phyloP scores from a whole-genome alignment of 148 eudicot species.

The Cornus florida region DNA sequence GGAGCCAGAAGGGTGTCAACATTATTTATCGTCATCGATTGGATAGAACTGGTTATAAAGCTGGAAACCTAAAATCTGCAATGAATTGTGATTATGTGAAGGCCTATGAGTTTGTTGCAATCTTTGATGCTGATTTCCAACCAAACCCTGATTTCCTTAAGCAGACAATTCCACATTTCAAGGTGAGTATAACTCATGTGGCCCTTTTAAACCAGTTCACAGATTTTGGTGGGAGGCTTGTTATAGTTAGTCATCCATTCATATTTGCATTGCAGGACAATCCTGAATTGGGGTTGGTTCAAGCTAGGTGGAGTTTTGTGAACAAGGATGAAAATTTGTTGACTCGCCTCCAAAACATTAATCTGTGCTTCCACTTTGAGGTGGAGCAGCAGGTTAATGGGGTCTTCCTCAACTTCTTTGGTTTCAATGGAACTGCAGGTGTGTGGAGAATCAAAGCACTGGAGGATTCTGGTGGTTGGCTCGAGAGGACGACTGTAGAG shows the following conservation, averaged over 20 bases:
- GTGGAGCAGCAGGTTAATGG: constrained; percentile 92
- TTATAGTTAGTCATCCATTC: background rate
- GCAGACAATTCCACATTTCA: constrained; percentile 67
- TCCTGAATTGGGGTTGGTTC: constrained; percentile 75
- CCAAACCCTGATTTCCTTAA: constrained; percentile 66
- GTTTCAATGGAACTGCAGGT: constrained; percentile 92
- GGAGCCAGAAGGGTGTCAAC: constrained; percentile 64
- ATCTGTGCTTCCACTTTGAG: constrained; percentile 81
- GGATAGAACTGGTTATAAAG: constrained; percentile 71
- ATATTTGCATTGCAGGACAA: constrained; percentile 43
- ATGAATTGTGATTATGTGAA: constrained; percentile 78
- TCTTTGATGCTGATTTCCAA: constrained; percentile 85
- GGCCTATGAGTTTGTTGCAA: constrained; percentile 74
- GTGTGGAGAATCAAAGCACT: constrained; percentile 86
- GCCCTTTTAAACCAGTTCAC: background rate
- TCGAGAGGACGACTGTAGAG: constrained; percentile 81
- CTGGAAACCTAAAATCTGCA: constrained; percentile 83
- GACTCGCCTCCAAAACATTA: constrained; percentile 74
- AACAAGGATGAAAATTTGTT: constrained; percentile 81
- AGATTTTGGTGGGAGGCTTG: background rate
- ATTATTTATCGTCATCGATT: constrained; percentile 63
- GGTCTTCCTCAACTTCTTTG: constrained; percentile 70
- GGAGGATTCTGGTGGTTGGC: constrained; percentile 87
- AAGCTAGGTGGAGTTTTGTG: constrained; percentile 82
- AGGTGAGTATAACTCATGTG: constrained; percentile 31